phyloP scores from a whole-genome alignment of 140 eudicot species.

The Stevia rebaudiana region DNA sequence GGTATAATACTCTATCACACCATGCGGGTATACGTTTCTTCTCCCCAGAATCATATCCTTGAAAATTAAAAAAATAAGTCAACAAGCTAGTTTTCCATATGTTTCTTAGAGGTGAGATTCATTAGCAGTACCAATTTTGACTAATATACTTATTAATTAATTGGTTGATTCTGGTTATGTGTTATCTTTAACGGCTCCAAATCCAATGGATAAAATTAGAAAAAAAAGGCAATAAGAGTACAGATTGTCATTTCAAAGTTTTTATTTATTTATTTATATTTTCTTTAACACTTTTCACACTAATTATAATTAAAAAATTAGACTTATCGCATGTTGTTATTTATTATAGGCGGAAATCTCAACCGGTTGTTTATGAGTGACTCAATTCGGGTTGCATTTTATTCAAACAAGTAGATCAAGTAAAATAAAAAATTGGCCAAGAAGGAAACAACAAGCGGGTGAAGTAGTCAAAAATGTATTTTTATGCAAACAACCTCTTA shows the following conservation, averaged over 20 bases:
- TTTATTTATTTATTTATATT: too few relatives aligned
- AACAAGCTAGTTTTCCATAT: background rate
- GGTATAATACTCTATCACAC: constrained; percentile 85
- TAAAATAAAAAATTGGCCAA: background rate
- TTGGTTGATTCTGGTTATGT: background rate
- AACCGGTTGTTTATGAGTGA: background rate
- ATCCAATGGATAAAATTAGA: background rate
- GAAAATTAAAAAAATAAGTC: background rate
- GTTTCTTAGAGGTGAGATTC: background rate
- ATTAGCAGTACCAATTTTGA: background rate
- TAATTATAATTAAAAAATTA: too few relatives aligned
- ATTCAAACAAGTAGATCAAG: background rate
- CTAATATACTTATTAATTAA: background rate
- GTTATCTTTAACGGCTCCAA: background rate
- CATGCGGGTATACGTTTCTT: constrained; percentile 98
- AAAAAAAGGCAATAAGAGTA: background rate
- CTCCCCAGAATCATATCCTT: constrained; percentile 98
- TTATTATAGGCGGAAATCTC: background rate
- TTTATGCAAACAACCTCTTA: background rate
- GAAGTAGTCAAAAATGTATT: background rate
- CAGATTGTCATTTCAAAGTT: too few relatives aligned
- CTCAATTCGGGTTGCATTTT: background rate
- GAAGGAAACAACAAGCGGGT: background rate
- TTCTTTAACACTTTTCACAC: too few relatives aligned
- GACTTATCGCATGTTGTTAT: background rate